A percentile compares a stretch with the other conserved stretches of the same genome.
Conservation (phyloP, 768 basidiomycete genomes). For the Boletus bicolor region DNA sequence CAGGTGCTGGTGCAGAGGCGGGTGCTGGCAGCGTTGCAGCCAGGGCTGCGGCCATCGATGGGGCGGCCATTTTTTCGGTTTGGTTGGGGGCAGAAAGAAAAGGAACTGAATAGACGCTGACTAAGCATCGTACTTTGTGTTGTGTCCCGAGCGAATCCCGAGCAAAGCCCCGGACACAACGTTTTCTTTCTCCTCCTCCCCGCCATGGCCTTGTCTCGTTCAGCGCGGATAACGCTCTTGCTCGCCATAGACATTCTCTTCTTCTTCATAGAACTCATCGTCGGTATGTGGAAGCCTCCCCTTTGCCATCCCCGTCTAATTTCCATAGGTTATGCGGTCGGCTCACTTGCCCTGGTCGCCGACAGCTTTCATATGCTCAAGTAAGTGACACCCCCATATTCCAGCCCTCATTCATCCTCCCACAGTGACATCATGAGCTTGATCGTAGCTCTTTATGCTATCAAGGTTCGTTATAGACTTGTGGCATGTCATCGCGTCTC, state of each 20-base stretch:
- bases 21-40: constrained; percentile 76
- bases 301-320: constrained; percentile 11
- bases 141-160: not conserved
- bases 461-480: constrained; percentile 50
- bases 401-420: constrained; percentile 11
- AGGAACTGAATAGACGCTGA: constrained; percentile 10
- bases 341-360: constrained; percentile 91
- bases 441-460: constrained; percentile 92
- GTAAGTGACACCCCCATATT: constrained; percentile 42
- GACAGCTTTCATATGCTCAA: constrained; percentile 99
- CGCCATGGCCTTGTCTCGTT: constrained; percentile 52
- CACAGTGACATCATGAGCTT: constrained; percentile 94
- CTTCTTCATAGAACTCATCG: constrained; percentile 83
- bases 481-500: constrained; percentile 5
- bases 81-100: not conserved
- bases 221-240: constrained; percentile 69
- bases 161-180: too few species aligned
- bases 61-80: constrained; percentile 49
- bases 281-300: constrained; percentile 45
- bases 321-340: constrained; percentile 83
- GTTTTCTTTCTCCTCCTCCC: not conserved
- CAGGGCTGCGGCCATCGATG: constrained; percentile 90
- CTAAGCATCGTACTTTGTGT: constrained; percentile 11
- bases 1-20: constrained; percentile 55
- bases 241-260: constrained; percentile 82